Percentiles rank a stretch among this genome's conserved stretches.
These are phyloP conservation scores for Tulasnella sp. DNA, from an alignment of 768 basidiomycete genomes.

Conservation along the genomic window DNA sequence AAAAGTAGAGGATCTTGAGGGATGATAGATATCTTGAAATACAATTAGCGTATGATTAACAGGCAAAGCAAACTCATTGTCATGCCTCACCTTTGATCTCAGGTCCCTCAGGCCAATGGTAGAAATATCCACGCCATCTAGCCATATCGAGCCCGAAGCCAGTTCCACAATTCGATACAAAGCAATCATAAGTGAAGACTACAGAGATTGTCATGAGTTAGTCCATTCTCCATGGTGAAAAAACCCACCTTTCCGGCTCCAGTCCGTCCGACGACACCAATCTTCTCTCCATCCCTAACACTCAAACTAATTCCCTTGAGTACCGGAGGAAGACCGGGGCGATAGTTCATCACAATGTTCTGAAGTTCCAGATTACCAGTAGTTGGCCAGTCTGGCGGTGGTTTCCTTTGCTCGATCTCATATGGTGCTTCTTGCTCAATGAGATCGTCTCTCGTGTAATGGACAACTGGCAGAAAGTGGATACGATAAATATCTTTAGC, in stretches of 20 bases:
- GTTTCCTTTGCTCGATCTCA: conserved; percentile 42
- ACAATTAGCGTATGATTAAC: neutral
- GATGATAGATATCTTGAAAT: conserved; percentile 20
- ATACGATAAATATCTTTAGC: too few relatives aligned
- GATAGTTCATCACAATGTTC: conserved; percentile 37
- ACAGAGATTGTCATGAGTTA: conserved; percentile 16
- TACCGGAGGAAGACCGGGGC: conserved; percentile 58
- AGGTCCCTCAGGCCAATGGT: conserved; percentile 30
- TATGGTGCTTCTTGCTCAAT: conserved; percentile 54
- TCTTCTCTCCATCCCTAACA: conserved; percentile 58
- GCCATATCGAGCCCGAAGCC: conserved; percentile 27
- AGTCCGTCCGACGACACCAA: conserved; percentile 57
- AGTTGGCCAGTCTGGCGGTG: conserved; percentile 49
- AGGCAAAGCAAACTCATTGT: neutral
- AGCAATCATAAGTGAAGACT: conserved; percentile 30
- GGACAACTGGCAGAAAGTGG: conserved; percentile 39
- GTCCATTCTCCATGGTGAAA: neutral
- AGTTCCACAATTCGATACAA: conserved; percentile 32
- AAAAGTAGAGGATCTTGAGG: conserved; percentile 27
- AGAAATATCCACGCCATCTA: conserved; percentile 32
- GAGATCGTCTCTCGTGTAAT: conserved; percentile 39
- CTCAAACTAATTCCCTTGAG: conserved; percentile 48
- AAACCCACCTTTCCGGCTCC: conserved; percentile 11
- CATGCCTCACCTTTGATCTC: conserved; percentile 12
- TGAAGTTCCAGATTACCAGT: conserved; percentile 49